Percentiles rank a stretch among this genome's conserved stretches.
phyloP scores from a whole-genome alignment of 805 yeast species.

The Wickerhamiella vanderwaltii region DNA sequence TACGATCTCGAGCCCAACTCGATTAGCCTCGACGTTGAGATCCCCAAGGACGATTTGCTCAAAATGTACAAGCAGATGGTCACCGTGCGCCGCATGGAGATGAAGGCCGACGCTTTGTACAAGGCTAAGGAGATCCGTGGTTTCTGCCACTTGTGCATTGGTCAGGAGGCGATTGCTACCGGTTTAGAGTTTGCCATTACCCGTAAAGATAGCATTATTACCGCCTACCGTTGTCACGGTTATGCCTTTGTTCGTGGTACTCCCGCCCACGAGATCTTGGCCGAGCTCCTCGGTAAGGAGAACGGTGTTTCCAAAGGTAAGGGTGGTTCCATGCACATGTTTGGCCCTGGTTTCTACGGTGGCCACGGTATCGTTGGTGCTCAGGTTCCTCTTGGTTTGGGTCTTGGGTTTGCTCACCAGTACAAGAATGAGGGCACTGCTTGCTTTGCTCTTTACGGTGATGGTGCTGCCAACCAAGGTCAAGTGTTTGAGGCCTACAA shows the following conservation, averaged over 20 bases:
- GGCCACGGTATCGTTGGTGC: constrained; percentile 99
- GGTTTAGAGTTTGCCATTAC: constrained; percentile 94
- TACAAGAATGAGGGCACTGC: constrained; percentile 66
- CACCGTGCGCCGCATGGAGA: constrained; percentile 83
- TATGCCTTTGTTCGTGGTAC: constrained; percentile 96
- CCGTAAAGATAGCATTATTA: constrained; percentile 75
- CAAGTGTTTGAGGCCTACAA: constrained; percentile 96
- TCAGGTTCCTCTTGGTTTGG: constrained; percentile 96
- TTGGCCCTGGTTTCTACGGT: constrained; percentile 89
- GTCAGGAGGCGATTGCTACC: constrained; percentile 98
- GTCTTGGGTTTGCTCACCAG: constrained; percentile 96
- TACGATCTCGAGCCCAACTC: constrained; percentile 55
- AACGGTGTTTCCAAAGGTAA: constrained; percentile 92
- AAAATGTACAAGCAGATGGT: constrained; percentile 97
- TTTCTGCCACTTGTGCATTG: constrained; percentile 95
- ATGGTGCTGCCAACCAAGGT: constrained; percentile 99
- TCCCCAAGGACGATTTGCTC: constrained; percentile 67
- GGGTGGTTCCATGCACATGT: constrained; percentile 99
- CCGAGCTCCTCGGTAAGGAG: constrained; percentile 94
- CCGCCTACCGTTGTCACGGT: constrained; percentile 98
- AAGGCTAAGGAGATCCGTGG: constrained; percentile 98
- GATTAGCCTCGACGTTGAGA: constrained; percentile 61
- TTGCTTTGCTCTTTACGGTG: constrained; percentile 88
- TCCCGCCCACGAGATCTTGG: constrained; percentile 75
- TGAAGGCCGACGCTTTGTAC: constrained; percentile 96